phyloP scores from a whole-genome alignment of 73 alveolate genomes.

The Diophrys sp. region DNA sequence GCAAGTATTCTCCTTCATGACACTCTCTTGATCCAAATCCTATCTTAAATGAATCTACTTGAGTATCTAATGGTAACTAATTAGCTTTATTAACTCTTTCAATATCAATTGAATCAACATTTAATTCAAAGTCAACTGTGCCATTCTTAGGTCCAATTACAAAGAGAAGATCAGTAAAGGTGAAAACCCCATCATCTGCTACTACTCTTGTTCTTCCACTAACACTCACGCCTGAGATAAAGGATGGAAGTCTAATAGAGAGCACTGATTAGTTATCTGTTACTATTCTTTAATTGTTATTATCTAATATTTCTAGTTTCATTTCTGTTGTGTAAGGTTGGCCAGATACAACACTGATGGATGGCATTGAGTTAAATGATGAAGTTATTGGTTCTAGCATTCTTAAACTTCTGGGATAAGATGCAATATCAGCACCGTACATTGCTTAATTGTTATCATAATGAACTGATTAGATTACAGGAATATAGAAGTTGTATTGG shows the following conservation, averaged over 20 bases:
- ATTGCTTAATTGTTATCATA: background rate
- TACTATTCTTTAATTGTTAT: background rate
- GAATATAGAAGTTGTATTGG: background rate
- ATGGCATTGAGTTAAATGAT: background rate
- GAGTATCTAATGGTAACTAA: background rate
- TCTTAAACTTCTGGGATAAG: background rate
- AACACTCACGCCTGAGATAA: background rate
- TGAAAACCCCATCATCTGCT: background rate
- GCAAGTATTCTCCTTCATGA: background rate
- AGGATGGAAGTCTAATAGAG: background rate
- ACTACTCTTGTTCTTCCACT: background rate
- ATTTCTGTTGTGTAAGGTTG: background rate
- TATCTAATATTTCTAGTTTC: background rate
- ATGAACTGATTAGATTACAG: background rate
- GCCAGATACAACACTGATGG: background rate
- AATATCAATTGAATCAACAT: background rate
- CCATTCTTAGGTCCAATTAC: background rate
- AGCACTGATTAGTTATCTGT: background rate
- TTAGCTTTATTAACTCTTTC: background rate
- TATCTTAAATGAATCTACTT: background rate
- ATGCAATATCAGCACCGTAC: slow-evolving; percentile 6
- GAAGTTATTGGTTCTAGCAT: background rate
- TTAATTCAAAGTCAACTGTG: too few species aligned
- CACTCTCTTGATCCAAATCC: background rate
- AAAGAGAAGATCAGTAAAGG: background rate